Conservation (phyloP, 805 yeast species). For the Starmerella geochares region DNA sequence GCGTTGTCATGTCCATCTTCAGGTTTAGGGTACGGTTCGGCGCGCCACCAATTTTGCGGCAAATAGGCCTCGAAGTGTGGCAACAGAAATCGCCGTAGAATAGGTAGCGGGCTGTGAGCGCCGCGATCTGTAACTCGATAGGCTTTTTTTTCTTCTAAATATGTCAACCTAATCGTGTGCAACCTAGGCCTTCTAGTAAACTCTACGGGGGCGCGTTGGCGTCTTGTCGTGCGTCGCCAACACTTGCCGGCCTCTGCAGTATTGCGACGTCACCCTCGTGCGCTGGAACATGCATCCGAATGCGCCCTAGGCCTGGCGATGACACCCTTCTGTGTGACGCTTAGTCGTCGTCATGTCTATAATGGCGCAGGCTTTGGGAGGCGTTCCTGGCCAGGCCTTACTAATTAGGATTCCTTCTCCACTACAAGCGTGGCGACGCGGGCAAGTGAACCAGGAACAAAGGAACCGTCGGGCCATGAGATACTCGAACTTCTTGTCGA, state of each 20-base stretch:
- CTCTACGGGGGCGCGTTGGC: no score
- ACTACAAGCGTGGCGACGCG: conserved; percentile 7
- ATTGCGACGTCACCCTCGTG: conserved; percentile 1
- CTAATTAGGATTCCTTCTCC: conserved; percentile 3
- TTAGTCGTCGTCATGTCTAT: not conserved
- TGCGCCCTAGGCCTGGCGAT: conserved; percentile 1
- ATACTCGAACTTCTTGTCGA: conserved; percentile 75
- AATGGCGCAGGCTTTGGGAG: conserved; percentile 4
- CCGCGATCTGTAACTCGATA: no score
- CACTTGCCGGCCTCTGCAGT: no score
- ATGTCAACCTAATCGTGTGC: no score
- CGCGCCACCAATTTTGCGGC: conserved; percentile 2
- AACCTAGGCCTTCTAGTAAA: no score
- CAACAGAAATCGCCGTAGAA: not conserved
- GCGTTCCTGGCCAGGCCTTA: conserved; percentile 3
- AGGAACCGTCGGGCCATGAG: conserved; percentile 45
- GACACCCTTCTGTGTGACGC: conserved; percentile 4
- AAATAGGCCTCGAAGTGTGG: not conserved
- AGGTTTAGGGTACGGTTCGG: not conserved
- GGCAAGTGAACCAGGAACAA: conserved; percentile 1
- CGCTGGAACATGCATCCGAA: not conserved
- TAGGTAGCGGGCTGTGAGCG: not conserved
- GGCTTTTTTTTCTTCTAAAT: no score
- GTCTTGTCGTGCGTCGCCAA: no score
- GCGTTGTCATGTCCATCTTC: not conserved